Evolutionary conservation across 306 rosid genomes (phyloP), one percentile per base, ranked within the genome.

Genomic region (Cyclanthera cordifolia): DNA sequence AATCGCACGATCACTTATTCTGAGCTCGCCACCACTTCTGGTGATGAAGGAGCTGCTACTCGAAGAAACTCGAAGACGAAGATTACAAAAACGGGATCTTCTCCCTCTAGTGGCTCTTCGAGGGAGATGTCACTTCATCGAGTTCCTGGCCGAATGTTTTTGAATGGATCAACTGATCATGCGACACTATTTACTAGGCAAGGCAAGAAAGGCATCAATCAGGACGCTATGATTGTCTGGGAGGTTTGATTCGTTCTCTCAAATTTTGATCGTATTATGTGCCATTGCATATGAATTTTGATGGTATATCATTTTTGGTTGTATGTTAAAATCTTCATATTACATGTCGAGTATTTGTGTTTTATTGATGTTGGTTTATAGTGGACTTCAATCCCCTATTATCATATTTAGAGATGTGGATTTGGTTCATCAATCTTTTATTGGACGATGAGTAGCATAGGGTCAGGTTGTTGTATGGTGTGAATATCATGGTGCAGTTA

Each of bases 151-250:
- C 82, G 97, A 74, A 11, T 81, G 41, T 85, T 85, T 73, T 77
- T 80, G 58, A 88, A 91, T 13, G 90, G 90, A 16, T 85, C 88
- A 39, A 79, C 85, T 7, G 80, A 81, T 15, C 37, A 74, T 41
- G 86, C 84, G 2, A 87, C 92, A 73, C 72, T 91, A 70, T 91
- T 75, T 58, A 81, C 83, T 13, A 83, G 77, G 83, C 88, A 84
- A 72, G 97, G 97, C 21, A 76, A 37, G 55, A 89, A 89, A 39
- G 92, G 95, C 71, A 27, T 78, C 72, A 91, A 91, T 69, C 97
- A 91, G 77, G 97, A 91, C 53, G 86, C 97, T 2, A 84, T 91
- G 89, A 82, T 91, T 78, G 84, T 86, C 55, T 92, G 97, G 97
- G 93, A 92, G 98, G 98, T 92, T 57, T 59, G 77, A 58, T 17